Conservation (phyloP, 2,329 filamentous ascomycete species). For the Dactylonectria estremocensis region DNA sequence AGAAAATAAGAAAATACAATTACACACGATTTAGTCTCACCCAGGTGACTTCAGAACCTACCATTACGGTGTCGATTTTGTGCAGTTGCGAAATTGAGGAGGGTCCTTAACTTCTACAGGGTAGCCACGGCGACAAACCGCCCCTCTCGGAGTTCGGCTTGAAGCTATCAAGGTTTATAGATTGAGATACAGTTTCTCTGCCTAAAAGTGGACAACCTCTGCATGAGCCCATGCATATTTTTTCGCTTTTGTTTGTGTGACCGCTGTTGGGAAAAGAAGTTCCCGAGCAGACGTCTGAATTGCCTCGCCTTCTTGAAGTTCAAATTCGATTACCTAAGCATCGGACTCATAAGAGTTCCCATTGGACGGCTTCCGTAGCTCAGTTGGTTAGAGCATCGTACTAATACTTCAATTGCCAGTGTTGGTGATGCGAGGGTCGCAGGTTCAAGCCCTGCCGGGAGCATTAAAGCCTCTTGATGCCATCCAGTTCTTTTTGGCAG, state of each 20-base stretch:
- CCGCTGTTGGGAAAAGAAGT: too few species aligned
- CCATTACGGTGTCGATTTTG: background rate
- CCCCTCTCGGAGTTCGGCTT: background rate
- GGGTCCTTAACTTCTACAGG: background rate
- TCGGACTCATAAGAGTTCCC: background rate
- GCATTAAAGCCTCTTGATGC: slow-evolving; percentile 23
- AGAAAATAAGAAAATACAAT: too few species aligned
- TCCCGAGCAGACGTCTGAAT: too few species aligned
- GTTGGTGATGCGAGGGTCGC: slow-evolving; percentile 31
- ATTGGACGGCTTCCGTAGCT: slow-evolving; percentile 33
- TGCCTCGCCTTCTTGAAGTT: background rate
- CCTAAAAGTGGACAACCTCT: too few species aligned
- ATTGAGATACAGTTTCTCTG: too few species aligned
- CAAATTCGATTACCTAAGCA: slow-evolving; percentile 20
- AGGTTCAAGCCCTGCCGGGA: slow-evolving; percentile 36
- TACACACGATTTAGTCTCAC: too few species aligned
- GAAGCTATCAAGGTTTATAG: background rate
- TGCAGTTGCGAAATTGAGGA: background rate
- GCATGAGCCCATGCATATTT: too few species aligned
- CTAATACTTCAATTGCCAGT: slow-evolving; percentile 26
- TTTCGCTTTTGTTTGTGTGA: too few species aligned
- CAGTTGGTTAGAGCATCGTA: slow-evolving; percentile 35
- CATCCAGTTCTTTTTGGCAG: slow-evolving; percentile 11
- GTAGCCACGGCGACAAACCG: too few species aligned
- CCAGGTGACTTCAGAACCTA: too few species aligned